Evolutionary conservation across 2,329 filamentous ascomycete genomes (phyloP), one percentile per base, ranked within the genome.

Genomic region (Aphanocladium album): DNA sequence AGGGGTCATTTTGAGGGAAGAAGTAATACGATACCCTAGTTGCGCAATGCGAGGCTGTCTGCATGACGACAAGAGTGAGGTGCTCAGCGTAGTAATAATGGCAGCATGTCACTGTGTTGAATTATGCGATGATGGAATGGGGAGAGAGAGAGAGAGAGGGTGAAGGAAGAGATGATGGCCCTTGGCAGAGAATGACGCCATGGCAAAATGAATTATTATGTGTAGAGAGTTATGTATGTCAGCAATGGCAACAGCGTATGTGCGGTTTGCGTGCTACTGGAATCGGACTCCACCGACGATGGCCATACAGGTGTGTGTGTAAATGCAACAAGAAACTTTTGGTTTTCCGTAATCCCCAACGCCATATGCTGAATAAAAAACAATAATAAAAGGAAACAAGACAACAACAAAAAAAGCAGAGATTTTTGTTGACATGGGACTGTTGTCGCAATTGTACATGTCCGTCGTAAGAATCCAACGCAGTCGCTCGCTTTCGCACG

Each of bases 301-400:
- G 43, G n/a, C 19, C 2, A n/a, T 21, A 37, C 30, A 9, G 23
- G 25, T 55, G 54, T 43, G 35, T 56, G 53, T 58, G 46, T 50
- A 58, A 43, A 58, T 58, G 56, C 53, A 56, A 16, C 8, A 57
- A 58, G 30, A 27, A 35, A 41, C 35, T 49, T 45, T 50, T 45
- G 25, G 53, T 49, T 51, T 49, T 25, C 56, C 46, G 23, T n/a
- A n/a, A 51, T 23, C 46, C 43, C 46, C 35, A 47, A 51, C 56
- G 56, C 46, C 60, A 57, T 58, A 21, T 58, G 46, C 60, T 46
- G n/a, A 52, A 58, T 47, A 51, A 52, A 45, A 35, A 19, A 57
- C 4, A 46, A 50, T 49, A 45, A 35, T 11, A 14, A 54, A 5
- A 46, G 25, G 33, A 30, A 43, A 60, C 33, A 12, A 21, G 16